Evolutionary conservation across 2,329 filamentous ascomycete species (phyloP).

Genomic region (Phaeoacremonium minimum): DNA sequence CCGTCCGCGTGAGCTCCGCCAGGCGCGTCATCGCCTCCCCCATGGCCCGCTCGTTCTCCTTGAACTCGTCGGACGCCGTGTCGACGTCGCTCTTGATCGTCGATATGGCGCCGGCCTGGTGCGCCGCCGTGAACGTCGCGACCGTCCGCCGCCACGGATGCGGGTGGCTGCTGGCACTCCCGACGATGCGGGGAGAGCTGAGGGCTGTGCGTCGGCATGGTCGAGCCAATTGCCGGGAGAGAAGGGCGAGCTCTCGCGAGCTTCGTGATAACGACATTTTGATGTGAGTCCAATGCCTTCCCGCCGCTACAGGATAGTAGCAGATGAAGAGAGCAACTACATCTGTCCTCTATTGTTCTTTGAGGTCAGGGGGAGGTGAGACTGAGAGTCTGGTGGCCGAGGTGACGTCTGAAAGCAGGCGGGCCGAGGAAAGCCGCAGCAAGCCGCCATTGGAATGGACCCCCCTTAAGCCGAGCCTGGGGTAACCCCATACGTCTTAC

Average conservation of each 20-base stretch:
- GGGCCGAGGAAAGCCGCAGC: slow-evolving; percentile 38
- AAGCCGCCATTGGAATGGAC: slow-evolving; percentile 29
- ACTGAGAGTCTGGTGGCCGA: no score
- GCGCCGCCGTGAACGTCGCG: slow-evolving; percentile 74
- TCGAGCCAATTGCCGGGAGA: slow-evolving; percentile 37
- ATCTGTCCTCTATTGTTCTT: no score
- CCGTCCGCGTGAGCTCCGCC: slow-evolving; percentile 63
- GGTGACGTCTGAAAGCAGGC: slow-evolving; percentile 1
- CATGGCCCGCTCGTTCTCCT: slow-evolving; percentile 78
- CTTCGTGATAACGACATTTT: slow-evolving; percentile 44
- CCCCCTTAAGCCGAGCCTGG: slow-evolving; percentile 9
- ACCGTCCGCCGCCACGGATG: slow-evolving; percentile 49
- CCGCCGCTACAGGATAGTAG: slow-evolving; percentile 11
- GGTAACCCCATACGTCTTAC: neutral
- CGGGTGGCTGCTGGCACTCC: slow-evolving; percentile 70
- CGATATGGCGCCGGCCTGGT: slow-evolving; percentile 81
- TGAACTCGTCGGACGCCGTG: slow-evolving; percentile 70
- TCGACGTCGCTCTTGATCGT: slow-evolving; percentile 74
- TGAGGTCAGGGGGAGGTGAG: no score
- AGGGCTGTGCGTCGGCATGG: slow-evolving; percentile 22
- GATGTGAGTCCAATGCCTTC: slow-evolving; percentile 3
- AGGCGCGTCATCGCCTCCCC: slow-evolving; percentile 65
- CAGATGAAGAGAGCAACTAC: no score
- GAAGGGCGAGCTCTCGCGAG: slow-evolving; percentile 36
- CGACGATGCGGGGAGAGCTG: slow-evolving; percentile 38